Evolutionary conservation across 1,284 basidiomycete genomes (phyloP).

Genomic region (Cyathus pygmaeus): DNA sequence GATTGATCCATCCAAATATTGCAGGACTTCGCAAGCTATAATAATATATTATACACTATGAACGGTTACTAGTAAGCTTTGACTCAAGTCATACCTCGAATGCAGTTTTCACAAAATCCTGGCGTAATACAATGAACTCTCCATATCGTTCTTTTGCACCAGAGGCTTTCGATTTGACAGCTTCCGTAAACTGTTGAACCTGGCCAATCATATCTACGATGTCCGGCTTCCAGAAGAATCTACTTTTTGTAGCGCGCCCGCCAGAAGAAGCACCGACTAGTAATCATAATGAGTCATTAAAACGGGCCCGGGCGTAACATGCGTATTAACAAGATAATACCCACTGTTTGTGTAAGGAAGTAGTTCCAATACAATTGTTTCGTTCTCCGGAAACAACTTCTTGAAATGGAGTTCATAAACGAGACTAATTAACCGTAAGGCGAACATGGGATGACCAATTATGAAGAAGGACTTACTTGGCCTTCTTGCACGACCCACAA

Average conservation of each 20-base stretch:
- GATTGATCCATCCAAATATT: neutral
- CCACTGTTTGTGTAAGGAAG: conserved; percentile 41
- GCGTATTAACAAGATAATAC: too few species aligned
- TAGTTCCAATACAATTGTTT: conserved; percentile 33
- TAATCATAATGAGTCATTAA: neutral
- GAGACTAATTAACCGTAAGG: conserved; percentile 21
- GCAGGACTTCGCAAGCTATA: neutral
- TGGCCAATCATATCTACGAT: conserved; percentile 29
- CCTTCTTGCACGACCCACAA: conserved; percentile 40
- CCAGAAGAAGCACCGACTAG: conserved; percentile 43
- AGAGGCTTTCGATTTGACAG: conserved; percentile 25
- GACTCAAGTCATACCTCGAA: conserved; percentile 14
- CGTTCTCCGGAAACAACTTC: conserved; percentile 29
- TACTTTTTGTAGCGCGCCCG: conserved; percentile 30
- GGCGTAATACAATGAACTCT: conserved; percentile 31
- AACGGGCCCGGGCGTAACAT: too few species aligned
- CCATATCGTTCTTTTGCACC: conserved; percentile 36
- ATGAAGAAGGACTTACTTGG: conserved; percentile 29
- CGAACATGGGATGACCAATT: neutral
- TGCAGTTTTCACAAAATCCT: conserved; percentile 22
- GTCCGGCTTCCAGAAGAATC: conserved; percentile 47
- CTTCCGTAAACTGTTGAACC: conserved; percentile 24
- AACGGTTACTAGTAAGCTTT: neutral
- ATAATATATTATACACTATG: too few species aligned
- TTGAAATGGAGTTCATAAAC: conserved; percentile 31